Percentiles rank a stretch among this genome's conserved stretches.
These are phyloP conservation scores for Punctularia strigosozonata DNA, from an alignment of 768 basidiomycete species.

Conservation along the genomic window DNA sequence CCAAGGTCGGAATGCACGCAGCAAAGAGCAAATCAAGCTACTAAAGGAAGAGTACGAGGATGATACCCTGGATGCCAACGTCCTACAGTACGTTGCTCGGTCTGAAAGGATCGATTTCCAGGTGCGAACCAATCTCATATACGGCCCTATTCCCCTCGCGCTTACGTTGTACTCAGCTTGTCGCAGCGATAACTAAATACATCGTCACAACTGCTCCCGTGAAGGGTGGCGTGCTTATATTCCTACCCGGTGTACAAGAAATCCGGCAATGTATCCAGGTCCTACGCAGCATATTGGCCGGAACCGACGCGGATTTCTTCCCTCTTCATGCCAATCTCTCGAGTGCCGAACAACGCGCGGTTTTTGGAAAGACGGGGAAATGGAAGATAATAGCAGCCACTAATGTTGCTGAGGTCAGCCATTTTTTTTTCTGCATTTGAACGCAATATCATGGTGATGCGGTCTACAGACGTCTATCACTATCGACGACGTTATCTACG, in stretches of 20 bases:
- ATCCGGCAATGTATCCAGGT: conserved; percentile 68
- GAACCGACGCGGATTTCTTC: conserved; percentile 39
- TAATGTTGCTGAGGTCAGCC: conserved; percentile 76
- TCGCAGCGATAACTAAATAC: conserved; percentile 53
- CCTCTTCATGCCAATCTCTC: conserved; percentile 88
- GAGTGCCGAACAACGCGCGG: conserved; percentile 67
- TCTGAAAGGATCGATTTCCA: conserved; percentile 65
- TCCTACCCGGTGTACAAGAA: conserved; percentile 85
- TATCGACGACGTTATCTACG: conserved; percentile 80
- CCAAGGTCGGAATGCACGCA: conserved; percentile 19
- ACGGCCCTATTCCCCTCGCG: background rate
- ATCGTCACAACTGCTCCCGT: conserved; percentile 38
- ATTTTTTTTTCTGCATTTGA: too few species aligned
- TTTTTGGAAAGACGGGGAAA: conserved; percentile 49
- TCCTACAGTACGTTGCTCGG: conserved; percentile 38
- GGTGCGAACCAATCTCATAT: conserved; percentile 24
- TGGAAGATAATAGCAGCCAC: conserved; percentile 88
- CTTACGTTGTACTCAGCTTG: conserved; percentile 29
- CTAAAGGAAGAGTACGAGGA: conserved; percentile 36
- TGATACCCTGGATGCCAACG: conserved; percentile 41
- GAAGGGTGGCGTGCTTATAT: conserved; percentile 68
- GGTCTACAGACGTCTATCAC: conserved; percentile 68
- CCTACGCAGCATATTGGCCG: conserved; percentile 25
- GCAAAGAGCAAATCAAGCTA: conserved; percentile 26
- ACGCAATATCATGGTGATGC: too few species aligned